phyloP scores from a whole-genome alignment of 2,329 filamentous ascomycete species.

The Cylindrodendrum hubeiense region DNA sequence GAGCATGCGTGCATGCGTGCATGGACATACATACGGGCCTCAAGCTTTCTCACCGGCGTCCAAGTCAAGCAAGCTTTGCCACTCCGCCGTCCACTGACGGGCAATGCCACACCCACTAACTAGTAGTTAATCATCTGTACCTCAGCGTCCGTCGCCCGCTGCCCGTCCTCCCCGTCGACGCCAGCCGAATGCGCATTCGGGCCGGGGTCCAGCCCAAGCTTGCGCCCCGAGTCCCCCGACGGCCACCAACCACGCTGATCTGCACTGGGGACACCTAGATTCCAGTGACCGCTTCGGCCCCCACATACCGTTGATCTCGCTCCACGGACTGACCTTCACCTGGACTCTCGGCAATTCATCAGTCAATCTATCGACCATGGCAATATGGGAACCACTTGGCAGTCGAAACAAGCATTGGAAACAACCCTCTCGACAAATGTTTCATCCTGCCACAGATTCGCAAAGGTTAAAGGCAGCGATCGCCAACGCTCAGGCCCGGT shows the following conservation, averaged over 20 bases:
- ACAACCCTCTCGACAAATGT: not conserved
- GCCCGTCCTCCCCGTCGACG: slow-evolving; percentile 7
- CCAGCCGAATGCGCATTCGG: slow-evolving; percentile 12
- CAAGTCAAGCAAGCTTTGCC: slow-evolving; percentile 26
- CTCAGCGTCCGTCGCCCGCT: not conserved
- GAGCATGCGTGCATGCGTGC: not conserved
- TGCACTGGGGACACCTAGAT: not conserved
- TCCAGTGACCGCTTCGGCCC: not conserved
- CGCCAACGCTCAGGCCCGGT: slow-evolving; percentile 7
- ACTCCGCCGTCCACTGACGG: not conserved
- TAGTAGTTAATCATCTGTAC: too few species aligned
- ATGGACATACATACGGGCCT: slow-evolving; percentile 10
- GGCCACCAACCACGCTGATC: slow-evolving; percentile 8
- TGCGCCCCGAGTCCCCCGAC: too few species aligned
- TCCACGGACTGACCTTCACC: not conserved
- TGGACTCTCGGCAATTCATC: not conserved
- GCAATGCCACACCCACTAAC: not conserved
- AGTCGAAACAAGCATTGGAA: slow-evolving; percentile 13
- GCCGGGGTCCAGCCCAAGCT: slow-evolving; percentile 16
- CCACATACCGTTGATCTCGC: not conserved
- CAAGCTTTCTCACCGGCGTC: slow-evolving; percentile 36
- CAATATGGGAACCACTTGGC: not conserved
- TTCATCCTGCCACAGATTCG: not conserved
- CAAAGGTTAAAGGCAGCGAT: slow-evolving; percentile 15
- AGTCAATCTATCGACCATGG: not conserved